Conservation (phyloP, 805 yeast species). For the Ogataea nonfermentans region DNA sequence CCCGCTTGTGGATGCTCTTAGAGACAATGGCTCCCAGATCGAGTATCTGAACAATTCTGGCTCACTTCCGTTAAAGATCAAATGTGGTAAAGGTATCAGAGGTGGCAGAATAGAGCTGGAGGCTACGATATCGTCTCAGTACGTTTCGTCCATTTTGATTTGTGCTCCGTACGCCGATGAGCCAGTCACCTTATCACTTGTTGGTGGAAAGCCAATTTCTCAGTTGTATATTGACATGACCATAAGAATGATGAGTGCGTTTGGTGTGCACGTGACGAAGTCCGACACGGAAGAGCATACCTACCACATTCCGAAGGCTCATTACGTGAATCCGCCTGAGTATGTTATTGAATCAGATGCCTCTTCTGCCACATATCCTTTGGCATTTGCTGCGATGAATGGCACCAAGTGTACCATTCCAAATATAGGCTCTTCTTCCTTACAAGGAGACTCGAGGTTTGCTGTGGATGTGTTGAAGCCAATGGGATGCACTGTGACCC, state of each 20-base stretch:
- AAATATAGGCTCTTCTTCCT: slow-evolving; percentile 84
- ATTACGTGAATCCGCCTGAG: slow-evolving; percentile 74
- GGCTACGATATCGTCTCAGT: slow-evolving; percentile 96
- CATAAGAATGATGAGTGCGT: slow-evolving; percentile 86
- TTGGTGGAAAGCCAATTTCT: slow-evolving; percentile 96
- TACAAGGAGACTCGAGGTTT: slow-evolving; percentile 97
- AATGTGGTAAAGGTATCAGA: slow-evolving; percentile 65
- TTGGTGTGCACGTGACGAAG: slow-evolving; percentile 75
- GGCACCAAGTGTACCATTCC: slow-evolving; percentile 93
- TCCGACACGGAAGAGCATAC: slow-evolving; percentile 75
- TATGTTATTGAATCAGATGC: slow-evolving; percentile 96
- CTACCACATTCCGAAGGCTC: slow-evolving; percentile 85
- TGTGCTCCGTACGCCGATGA: slow-evolving; percentile 93
- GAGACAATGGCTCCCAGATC: slow-evolving; percentile 72
- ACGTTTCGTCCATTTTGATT: slow-evolving; percentile 93
- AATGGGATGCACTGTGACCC: slow-evolving; percentile 91
- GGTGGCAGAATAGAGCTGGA: slow-evolving; percentile 94
- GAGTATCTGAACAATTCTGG: slow-evolving; percentile 72
- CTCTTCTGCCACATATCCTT: slow-evolving; percentile 94
- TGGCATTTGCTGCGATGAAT: slow-evolving; percentile 95
- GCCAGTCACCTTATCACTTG: slow-evolving; percentile 83
- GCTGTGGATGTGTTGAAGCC: slow-evolving; percentile 90
- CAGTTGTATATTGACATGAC: slow-evolving; percentile 97
- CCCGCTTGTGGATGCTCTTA: slow-evolving; percentile 88
- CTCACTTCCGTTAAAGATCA: slow-evolving; percentile 77